These are phyloP conservation scores for Chaetoscypha palmicola DNA, from an alignment of 2,329 filamentous ascomycete genomes.

Conservation along the genomic window DNA sequence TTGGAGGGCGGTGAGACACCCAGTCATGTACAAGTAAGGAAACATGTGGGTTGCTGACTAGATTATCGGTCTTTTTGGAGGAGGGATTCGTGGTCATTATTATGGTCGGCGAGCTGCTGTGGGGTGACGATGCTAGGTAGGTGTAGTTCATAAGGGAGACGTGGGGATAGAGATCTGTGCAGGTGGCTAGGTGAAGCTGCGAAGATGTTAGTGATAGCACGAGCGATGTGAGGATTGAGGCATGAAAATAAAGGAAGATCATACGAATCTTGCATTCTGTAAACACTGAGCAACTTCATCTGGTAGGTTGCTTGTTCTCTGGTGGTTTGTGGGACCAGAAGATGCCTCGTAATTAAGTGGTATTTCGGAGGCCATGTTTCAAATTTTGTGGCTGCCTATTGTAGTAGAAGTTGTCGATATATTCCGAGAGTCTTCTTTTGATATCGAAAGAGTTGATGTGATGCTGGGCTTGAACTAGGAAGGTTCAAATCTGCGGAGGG, in stretches of 20 bases:
- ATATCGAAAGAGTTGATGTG: too few species aligned
- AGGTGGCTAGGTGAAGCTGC: conserved; percentile 95
- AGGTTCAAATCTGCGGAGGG: too few species aligned
- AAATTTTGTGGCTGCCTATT: neutral
- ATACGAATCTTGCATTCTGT: conserved; percentile 89
- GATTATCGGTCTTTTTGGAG: conserved; percentile 74
- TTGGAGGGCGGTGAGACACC: conserved; percentile 87
- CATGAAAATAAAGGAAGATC: conserved; percentile 30
- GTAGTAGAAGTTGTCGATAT: too few species aligned
- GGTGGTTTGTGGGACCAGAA: conserved; percentile 58
- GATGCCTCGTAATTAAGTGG: conserved; percentile 71
- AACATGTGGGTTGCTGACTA: conserved; percentile 77
- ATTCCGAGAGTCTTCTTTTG: too few species aligned
- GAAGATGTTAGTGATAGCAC: conserved; percentile 5
- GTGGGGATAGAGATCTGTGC: conserved; percentile 73
- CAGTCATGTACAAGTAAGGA: conserved; percentile 97
- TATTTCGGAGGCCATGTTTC: conserved; percentile 38
- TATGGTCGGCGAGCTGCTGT: conserved; percentile 68
- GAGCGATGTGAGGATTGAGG: conserved; percentile 7
- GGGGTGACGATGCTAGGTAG: conserved; percentile 75
- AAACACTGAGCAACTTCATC: conserved; percentile 83
- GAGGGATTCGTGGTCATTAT: conserved; percentile 86
- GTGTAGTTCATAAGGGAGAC: conserved; percentile 99
- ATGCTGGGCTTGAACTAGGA: too few species aligned
- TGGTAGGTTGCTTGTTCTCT: conserved; percentile 63